Evolutionary conservation across 164 flowering plant species (phyloP), one percentile per base, ranked within the genome.

Genomic region (Vitis rupestris): DNA sequence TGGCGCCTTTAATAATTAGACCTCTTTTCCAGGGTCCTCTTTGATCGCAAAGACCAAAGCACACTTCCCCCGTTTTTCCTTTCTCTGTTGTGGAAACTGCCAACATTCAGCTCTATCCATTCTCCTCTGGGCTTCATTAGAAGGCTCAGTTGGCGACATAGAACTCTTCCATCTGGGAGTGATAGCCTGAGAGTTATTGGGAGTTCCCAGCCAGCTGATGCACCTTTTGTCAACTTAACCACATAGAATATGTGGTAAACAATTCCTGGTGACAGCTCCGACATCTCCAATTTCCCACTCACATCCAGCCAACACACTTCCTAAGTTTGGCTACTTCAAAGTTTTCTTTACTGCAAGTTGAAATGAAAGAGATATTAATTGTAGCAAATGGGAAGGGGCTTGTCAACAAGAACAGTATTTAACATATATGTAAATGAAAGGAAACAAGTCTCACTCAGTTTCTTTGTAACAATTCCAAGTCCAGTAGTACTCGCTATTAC

Each of bases 221-320:
- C 71, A 0, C 58, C 61, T 3, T 72, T 17, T 15, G 56, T 68
- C 62, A 72, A 47, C 63, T 68, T 76, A 0, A 76, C 68, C 8
- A 47, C 49, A 37, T 63, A 76, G 1, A 50, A 69, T n/a, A 72
- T 29, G 14, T 72, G 70, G 37, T 72, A 76, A 0, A 12, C 15
- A 48, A 30, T 49, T 17, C 66, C 70, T 0, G 75, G 70, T 0
- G 72, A 53, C 16, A 76, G 79, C 3, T 64, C 66, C 2, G 75
- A 67, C 53, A 64, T 64, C n/a, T 54, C 27, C 44, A 71, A 69
- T 52, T 53, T 64, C 11, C 72, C 79, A 53, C 66, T 72, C 65
- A 72, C 69, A 30, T 72, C 72, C 19, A 72, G 59, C 73, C 73
- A 72, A 48, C 72, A 76, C 1, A 72, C 66, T 63, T 6, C 5